These are phyloP conservation scores for Monosporozyma siamensis DNA, from an alignment of 805 yeast species.

Conservation along the genomic window DNA sequence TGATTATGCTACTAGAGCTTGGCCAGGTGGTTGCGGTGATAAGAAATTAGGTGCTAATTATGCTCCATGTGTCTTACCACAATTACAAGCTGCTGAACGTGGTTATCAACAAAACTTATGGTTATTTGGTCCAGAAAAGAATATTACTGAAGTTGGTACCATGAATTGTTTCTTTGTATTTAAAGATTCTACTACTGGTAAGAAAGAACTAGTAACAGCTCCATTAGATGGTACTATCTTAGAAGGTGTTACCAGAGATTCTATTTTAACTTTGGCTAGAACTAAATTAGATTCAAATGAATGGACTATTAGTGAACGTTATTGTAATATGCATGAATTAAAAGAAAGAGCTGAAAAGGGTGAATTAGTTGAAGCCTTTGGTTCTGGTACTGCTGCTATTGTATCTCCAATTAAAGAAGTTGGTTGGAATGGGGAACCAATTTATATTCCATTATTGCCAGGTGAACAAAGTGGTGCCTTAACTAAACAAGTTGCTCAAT, in stretches of 20 bases:
- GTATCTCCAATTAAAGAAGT: constrained; percentile 87
- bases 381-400: constrained; percentile 97
- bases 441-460: constrained; percentile 64
- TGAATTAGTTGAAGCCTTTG: constrained; percentile 85
- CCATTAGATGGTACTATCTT: constrained; percentile 94
- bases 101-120: constrained; percentile 95
- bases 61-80: constrained; percentile 91
- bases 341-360: constrained; percentile 67
- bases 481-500: constrained; percentile 64
- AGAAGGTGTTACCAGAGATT: constrained; percentile 93
- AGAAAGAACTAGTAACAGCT: constrained; percentile 86
- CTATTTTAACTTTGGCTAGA: constrained; percentile 67
- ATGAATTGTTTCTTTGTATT: constrained; percentile 91
- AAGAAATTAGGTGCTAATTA: constrained; percentile 94
- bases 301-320: constrained; percentile 80
- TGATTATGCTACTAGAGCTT: constrained; percentile 90
- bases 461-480: constrained; percentile 73
- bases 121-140: constrained; percentile 83
- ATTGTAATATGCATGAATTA: constrained; percentile 72
- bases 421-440: constrained; percentile 63
- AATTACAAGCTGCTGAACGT: constrained; percentile 73
- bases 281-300: constrained; percentile 60
- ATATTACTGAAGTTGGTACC: constrained; percentile 93
- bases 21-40: constrained; percentile 99
- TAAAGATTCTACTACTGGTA: constrained; percentile 59